Evolutionary conservation across 345 rosid genomes (phyloP).

Genomic region (Cochlearia excelsa): DNA sequence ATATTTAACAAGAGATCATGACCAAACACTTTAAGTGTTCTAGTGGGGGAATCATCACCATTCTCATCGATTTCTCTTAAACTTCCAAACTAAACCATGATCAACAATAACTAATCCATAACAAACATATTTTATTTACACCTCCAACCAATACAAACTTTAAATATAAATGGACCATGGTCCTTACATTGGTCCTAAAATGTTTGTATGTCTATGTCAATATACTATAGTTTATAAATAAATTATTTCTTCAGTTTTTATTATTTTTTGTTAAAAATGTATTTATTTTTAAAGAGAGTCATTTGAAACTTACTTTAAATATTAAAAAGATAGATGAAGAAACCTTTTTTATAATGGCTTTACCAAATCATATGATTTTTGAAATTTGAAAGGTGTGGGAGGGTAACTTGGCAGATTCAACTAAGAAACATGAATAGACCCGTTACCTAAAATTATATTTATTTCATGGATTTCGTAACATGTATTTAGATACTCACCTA

Average conservation of each 20-base stretch:
- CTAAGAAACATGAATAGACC: conserved; percentile 30
- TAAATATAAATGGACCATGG: not conserved
- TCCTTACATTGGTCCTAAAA: not conserved
- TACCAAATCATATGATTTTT: conserved; percentile 25
- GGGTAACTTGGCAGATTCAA: conserved; percentile 10
- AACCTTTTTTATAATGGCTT: conserved; percentile 14
- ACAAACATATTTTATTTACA: conserved; percentile 16
- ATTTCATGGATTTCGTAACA: too few species aligned
- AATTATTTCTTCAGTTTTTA: conserved; percentile 1
- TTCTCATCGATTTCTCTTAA: conserved; percentile 30
- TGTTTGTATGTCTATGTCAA: not conserved
- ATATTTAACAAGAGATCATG: conserved; percentile 7
- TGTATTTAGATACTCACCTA: conserved; percentile 14
- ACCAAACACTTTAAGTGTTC: conserved; percentile 18
- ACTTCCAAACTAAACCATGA: conserved; percentile 32
- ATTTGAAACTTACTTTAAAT: conserved; percentile 18
- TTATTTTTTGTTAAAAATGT: too few species aligned
- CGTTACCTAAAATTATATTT: conserved; percentile 1
- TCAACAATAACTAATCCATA: conserved; percentile 22
- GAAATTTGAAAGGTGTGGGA: conserved; percentile 31
- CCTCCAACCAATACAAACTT: conserved; percentile 1
- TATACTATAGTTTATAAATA: not conserved
- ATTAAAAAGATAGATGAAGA: conserved; percentile 12
- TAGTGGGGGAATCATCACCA: conserved; percentile 17
- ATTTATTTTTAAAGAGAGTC: conserved; percentile 7